A percentile compares a stretch with the other conserved stretches of the same genome.
These are phyloP conservation scores for Kwoniella dendrophila DNA, from an alignment of 768 basidiomycete genomes.

Conservation along the genomic window DNA sequence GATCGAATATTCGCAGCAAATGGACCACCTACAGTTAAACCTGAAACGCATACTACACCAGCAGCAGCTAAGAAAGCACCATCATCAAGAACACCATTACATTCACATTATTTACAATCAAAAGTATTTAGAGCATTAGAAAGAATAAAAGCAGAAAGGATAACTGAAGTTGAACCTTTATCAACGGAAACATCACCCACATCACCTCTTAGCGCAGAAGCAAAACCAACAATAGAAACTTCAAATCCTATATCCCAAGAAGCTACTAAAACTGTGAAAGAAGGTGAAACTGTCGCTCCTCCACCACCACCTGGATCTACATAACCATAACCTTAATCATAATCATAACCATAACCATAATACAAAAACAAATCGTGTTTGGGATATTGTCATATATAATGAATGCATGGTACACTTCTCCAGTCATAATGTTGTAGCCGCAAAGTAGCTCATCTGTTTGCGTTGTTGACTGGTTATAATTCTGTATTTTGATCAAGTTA, in stretches of 20 bases:
- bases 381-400: too few species aligned
- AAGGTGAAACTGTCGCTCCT: constrained; percentile 8
- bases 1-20: constrained; percentile 92
- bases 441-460: too few species aligned
- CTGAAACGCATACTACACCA: constrained; percentile 58
- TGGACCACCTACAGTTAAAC: constrained; percentile 63
- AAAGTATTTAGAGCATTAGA: constrained; percentile 95
- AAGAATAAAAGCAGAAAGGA: constrained; percentile 85
- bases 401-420: too few species aligned
- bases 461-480: too few species aligned
- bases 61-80: constrained; percentile 43
- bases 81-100: constrained; percentile 41
- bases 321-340: not conserved
- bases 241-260: constrained; percentile 7
- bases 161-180: constrained; percentile 36
- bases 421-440: too few species aligned
- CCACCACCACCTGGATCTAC: constrained; percentile 15
- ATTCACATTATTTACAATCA: constrained; percentile 92
- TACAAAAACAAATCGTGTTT: too few species aligned
- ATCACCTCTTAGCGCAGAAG: not conserved
- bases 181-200: not conserved
- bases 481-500: too few species aligned
- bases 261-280: constrained; percentile 13
- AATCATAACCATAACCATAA: too few species aligned
- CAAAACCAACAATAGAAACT: not conserved